Evolutionary conservation across 345 rosid species (phyloP).

Genomic region (Theobroma cacao): DNA sequence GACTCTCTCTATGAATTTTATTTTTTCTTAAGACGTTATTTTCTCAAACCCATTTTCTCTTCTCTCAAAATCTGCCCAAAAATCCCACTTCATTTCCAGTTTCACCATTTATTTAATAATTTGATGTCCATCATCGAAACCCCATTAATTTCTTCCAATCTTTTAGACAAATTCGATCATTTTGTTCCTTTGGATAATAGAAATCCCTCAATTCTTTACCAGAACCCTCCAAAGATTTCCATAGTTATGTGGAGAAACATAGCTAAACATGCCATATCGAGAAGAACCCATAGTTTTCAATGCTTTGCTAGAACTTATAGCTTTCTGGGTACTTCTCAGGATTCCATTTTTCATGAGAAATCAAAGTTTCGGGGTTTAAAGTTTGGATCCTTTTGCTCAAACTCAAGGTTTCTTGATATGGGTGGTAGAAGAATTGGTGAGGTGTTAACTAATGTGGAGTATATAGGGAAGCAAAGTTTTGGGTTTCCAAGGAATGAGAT

Average conservation of each 20-base stretch:
- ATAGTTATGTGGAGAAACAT: constrained; percentile 75
- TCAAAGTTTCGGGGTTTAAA: constrained; percentile 23
- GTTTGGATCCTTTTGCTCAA: constrained; percentile 24
- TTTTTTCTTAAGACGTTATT: not conserved
- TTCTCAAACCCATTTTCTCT: not conserved
- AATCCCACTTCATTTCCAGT: not conserved
- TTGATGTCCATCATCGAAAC: constrained; percentile 62
- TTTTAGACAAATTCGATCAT: constrained; percentile 25
- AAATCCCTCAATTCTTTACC: constrained; percentile 20
- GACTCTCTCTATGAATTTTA: constrained; percentile 5
- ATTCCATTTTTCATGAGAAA: constrained; percentile 23
- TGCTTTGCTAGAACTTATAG: constrained; percentile 25
- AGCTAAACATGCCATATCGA: constrained; percentile 50
- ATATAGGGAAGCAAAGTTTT: constrained; percentile 29
- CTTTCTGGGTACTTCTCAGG: constrained; percentile 37
- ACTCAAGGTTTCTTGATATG: constrained; percentile 24
- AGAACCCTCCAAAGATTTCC: constrained; percentile 25
- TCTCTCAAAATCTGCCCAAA: not conserved
- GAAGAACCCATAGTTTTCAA: constrained; percentile 21
- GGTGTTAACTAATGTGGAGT: constrained; percentile 33
- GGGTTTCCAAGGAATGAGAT: constrained; percentile 24
- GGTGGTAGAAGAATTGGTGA: constrained; percentile 32
- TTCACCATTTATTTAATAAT: constrained; percentile 4
- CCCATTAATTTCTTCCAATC: constrained; percentile 34
- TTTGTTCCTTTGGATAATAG: constrained; percentile 25